These are phyloP conservation scores for Amaranthus palmeri DNA, from an alignment of 148 eudicot genomes.

Conservation along the genomic window DNA sequence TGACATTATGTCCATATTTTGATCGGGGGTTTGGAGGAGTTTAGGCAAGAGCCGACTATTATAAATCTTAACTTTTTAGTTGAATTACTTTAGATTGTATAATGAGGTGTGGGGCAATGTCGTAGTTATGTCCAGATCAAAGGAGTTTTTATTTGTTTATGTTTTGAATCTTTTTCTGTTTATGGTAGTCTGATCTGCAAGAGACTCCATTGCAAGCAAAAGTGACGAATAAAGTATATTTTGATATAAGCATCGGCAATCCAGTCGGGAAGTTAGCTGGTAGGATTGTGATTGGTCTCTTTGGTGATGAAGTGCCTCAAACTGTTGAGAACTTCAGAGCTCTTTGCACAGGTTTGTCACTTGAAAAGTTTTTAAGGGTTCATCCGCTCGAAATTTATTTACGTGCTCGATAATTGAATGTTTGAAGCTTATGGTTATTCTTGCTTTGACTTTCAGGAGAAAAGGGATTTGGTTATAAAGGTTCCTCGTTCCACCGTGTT, in stretches of 20 bases:
- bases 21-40: neutral
- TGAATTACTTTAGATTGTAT: neutral
- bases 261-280: conserved; percentile 84
- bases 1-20: neutral
- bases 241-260: conserved; percentile 85
- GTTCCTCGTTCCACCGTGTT: conserved; percentile 88
- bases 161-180: neutral
- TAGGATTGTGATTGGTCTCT: conserved; percentile 87
- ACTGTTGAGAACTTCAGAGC: conserved; percentile 94
- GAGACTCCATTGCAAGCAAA: conserved; percentile 60
- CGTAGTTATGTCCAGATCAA: neutral
- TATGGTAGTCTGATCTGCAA: conserved; percentile 28
- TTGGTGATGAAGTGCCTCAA: conserved; percentile 88
- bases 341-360: conserved; percentile 80
- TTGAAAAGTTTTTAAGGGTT: neutral
- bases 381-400: neutral
- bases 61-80: too few species aligned
- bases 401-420: neutral
- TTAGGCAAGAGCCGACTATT: neutral
- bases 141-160: neutral
- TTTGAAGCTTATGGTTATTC: neutral
- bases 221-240: conserved; percentile 73
- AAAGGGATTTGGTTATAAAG: conserved; percentile 91
- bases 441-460: conserved; percentile 51
- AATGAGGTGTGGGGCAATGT: neutral